These are phyloP conservation scores for Suhomyces bribrorum DNA, from an alignment of 1,139 yeast genomes.

Conservation along the genomic window DNA sequence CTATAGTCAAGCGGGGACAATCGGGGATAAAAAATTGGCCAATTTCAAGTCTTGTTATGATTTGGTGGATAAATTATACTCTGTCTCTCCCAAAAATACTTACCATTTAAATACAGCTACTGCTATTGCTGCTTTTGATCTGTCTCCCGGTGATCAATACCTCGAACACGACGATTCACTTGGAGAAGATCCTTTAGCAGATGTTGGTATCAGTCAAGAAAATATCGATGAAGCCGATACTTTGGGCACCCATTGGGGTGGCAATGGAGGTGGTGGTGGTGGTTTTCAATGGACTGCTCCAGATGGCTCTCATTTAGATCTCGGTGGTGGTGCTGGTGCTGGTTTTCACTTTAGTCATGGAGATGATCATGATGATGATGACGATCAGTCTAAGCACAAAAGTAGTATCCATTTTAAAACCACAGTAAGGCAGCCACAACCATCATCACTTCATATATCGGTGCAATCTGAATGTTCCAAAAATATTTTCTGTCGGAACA, in stretches of 20 bases:
- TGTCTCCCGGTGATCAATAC: slow-evolving; percentile 13
- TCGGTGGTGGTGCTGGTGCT: slow-evolving; percentile 4
- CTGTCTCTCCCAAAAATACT: slow-evolving; percentile 45
- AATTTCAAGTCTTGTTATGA: slow-evolving; percentile 26
- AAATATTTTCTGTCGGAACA: background rate
- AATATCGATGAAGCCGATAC: slow-evolving; percentile 17
- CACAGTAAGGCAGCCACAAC: background rate
- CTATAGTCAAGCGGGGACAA: background rate
- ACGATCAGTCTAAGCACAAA: slow-evolving; percentile 1
- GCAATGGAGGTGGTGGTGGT: slow-evolving; percentile 33
- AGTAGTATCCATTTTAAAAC: background rate
- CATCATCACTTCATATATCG: background rate
- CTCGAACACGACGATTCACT: slow-evolving; percentile 12
- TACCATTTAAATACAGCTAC: slow-evolving; percentile 36
- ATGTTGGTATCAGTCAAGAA: slow-evolving; percentile 9
- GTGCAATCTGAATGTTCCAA: background rate
- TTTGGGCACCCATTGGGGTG: slow-evolving; percentile 20
- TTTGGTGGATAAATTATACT: slow-evolving; percentile 38
- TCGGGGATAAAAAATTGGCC: background rate
- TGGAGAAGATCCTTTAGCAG: slow-evolving; percentile 15
- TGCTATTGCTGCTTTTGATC: slow-evolving; percentile 29
- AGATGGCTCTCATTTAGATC: slow-evolving; percentile 23
- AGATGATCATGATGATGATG: slow-evolving; percentile 2
- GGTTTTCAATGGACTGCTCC: slow-evolving; percentile 26
- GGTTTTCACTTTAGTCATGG: slow-evolving; percentile 4